Evolutionary conservation across 2,329 filamentous ascomycete species (phyloP).

Genomic region (Pyricularia sp.): DNA sequence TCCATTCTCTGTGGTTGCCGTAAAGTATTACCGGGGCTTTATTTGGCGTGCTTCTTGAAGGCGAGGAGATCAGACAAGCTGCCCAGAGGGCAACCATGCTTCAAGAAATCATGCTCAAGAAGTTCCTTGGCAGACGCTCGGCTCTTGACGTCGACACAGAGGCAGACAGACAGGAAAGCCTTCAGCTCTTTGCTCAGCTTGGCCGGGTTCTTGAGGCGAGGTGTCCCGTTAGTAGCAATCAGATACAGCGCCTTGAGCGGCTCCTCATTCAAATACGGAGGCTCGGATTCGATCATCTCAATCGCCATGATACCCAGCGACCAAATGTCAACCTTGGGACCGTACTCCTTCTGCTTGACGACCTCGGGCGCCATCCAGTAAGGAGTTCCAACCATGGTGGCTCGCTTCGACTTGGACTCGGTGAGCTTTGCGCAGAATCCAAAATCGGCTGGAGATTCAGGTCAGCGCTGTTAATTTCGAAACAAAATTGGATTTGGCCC

Average conservation of each 20-base stretch:
- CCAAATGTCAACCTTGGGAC: conserved; percentile 97
- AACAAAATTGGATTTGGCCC: conserved; percentile 19
- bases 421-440: conserved; percentile 98
- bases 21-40: conserved; percentile 13
- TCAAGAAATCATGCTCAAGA: conserved; percentile 83
- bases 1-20: neutral
- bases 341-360: conserved; percentile 93
- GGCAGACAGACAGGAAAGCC: conserved; percentile 85
- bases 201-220: conserved; percentile 85
- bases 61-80: conserved; percentile 79
- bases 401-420: conserved; percentile 90
- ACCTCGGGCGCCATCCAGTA: conserved; percentile 99
- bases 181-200: conserved; percentile 69
- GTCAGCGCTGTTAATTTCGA: neutral
- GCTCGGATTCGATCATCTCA: conserved; percentile 98
- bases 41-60: conserved; percentile 67
- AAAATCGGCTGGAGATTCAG: conserved; percentile 72
- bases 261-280: conserved; percentile 90
- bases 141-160: conserved; percentile 93
- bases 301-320: conserved; percentile 98
- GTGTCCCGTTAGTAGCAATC: conserved; percentile 94
- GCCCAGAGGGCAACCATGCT: conserved; percentile 71
- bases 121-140: conserved; percentile 85
- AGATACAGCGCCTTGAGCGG: conserved; percentile 86
- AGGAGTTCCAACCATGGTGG: conserved; percentile 96